phyloP scores from a whole-genome alignment of 2,329 filamentous ascomycete genomes.

The Emericellopsis atlantica region DNA sequence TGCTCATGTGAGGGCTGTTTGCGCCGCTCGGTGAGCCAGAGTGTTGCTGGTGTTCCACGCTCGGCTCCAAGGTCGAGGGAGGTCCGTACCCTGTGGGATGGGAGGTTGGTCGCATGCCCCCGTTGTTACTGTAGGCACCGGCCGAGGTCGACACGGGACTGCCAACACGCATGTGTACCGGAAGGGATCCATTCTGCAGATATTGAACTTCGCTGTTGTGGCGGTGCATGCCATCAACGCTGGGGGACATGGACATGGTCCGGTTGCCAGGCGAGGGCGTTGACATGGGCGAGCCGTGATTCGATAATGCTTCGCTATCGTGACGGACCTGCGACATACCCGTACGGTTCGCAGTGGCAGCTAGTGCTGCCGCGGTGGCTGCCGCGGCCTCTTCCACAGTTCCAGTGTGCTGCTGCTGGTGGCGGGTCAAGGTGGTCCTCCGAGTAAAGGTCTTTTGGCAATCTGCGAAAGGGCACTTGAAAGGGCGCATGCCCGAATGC shows the following conservation, averaged over 20 bases:
- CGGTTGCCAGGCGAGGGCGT: constrained; percentile 78
- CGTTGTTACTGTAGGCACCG: constrained; percentile 31
- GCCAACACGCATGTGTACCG: constrained; percentile 66
- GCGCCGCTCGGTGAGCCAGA: constrained; percentile 54
- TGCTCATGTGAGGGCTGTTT: constrained; percentile 76
- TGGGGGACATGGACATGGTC: constrained; percentile 67
- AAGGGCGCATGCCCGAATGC: constrained; percentile 88
- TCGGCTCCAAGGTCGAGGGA: constrained; percentile 75
- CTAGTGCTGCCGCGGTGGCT: constrained; percentile 76
- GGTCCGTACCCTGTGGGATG: constrained; percentile 77
- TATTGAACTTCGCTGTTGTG: constrained; percentile 56
- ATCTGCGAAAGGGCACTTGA: constrained; percentile 94
- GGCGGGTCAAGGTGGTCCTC: constrained; percentile 84
- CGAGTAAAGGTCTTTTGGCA: constrained; percentile 98
- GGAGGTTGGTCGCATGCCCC: constrained; percentile 58
- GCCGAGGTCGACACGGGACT: constrained; percentile 59
- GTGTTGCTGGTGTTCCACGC: constrained; percentile 58
- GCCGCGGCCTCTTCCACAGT: constrained; percentile 89
- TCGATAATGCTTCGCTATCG: constrained; percentile 59
- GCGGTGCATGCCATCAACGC: constrained; percentile 59
- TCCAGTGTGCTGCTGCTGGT: constrained; percentile 91
- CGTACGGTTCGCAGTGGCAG: constrained; percentile 30
- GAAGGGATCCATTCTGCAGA: constrained; percentile 62
- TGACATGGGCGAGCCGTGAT: constrained; percentile 60
- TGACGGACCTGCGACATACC: constrained; percentile 41